Percentiles rank a stretch among this genome's conserved stretches.
Conservation (phyloP, 2,329 filamentous ascomycete genomes). For the Colletotrichum eremochloae region DNA sequence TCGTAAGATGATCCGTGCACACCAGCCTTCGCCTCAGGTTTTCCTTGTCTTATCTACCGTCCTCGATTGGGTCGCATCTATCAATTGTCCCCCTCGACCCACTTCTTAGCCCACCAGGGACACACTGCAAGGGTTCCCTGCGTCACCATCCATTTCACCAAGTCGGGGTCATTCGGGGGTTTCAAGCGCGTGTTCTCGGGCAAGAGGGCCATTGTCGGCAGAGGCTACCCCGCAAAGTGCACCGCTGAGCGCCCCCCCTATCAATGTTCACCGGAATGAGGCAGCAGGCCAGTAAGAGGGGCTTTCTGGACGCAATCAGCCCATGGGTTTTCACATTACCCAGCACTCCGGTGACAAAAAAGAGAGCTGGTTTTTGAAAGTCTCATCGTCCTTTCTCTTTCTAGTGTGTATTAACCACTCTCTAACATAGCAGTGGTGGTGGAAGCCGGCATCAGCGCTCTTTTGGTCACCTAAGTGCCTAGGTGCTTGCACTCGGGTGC, state of each 20-base stretch:
- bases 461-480: neutral
- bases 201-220: constrained; percentile 1
- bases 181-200: constrained; percentile 29
- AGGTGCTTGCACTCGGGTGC: neutral
- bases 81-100: neutral
- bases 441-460: too few relatives aligned
- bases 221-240: constrained; percentile 39
- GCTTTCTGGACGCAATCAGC: neutral
- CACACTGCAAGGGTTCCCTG: constrained; percentile 16
- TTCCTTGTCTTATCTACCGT: constrained; percentile 1
- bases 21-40: neutral
- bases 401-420: too few relatives aligned
- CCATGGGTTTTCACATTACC: neutral
- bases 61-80: constrained; percentile 6
- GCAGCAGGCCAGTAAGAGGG: constrained; percentile 6
- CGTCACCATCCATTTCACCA: constrained; percentile 11
- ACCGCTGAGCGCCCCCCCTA: constrained; percentile 20
- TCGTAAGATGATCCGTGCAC: neutral
- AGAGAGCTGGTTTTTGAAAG: too few relatives aligned
- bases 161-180: constrained; percentile 30
- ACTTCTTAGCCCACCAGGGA: neutral
- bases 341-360: too few relatives aligned
- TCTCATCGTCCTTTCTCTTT: too few relatives aligned
- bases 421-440: too few relatives aligned
- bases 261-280: neutral